Evolutionary conservation across 371 early-diverging fungal species (phyloP).

Genomic region (Aphelidium insulamus): DNA sequence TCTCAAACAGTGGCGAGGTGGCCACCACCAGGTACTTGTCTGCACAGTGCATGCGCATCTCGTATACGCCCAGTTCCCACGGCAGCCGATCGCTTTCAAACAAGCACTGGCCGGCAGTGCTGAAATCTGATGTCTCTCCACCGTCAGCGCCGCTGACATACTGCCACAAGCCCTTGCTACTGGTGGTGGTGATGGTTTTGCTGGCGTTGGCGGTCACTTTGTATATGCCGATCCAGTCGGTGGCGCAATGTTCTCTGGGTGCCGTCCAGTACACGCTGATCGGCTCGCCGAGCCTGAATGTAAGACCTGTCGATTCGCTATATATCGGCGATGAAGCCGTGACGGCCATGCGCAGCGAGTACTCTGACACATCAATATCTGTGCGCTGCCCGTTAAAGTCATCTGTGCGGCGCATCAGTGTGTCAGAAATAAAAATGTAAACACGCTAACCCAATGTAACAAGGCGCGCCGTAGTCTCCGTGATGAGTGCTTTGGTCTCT

Average conservation of each 20-base stretch:
- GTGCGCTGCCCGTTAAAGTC: too few species aligned
- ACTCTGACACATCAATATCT: conserved; percentile 22
- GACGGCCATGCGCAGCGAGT: conserved; percentile 12
- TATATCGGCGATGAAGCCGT: neutral
- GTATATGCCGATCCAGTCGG: conserved; percentile 87
- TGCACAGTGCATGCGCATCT: conserved; percentile 70
- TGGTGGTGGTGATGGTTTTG: conserved; percentile 39
- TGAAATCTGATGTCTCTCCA: conserved; percentile 4
- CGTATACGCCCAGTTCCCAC: conserved; percentile 65
- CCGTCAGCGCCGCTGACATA: conserved; percentile 11
- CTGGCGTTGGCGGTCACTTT: conserved; percentile 42
- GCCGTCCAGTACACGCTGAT: conserved; percentile 47
- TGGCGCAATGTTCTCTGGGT: conserved; percentile 33
- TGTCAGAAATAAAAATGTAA: too few species aligned
- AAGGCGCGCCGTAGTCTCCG: too few species aligned
- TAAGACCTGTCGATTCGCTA: neutral
- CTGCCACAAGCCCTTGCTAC: conserved; percentile 45
- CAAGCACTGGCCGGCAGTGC: conserved; percentile 15
- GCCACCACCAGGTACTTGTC: conserved; percentile 65
- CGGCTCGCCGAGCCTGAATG: conserved; percentile 37
- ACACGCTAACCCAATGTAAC: too few species aligned
- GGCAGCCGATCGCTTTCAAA: conserved; percentile 42
- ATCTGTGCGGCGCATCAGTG: too few species aligned
- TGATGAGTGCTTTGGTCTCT: too few species aligned
- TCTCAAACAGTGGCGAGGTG: conserved; percentile 47